Evolutionary conservation across 1,284 basidiomycete species (phyloP).

Genomic region (Cryptococcus sp.): DNA sequence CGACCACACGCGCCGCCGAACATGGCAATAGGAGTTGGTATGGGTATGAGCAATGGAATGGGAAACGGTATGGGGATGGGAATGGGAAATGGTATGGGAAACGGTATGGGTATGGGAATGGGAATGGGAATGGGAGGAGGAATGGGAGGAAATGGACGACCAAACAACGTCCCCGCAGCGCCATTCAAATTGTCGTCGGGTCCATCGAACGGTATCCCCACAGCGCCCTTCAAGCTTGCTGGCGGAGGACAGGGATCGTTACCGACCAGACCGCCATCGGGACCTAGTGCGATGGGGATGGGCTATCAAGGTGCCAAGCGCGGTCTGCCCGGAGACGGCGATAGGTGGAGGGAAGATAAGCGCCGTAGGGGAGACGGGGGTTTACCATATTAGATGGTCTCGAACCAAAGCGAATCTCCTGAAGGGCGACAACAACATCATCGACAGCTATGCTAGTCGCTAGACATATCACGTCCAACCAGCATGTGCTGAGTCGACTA

Average conservation of each 20-base stretch:
- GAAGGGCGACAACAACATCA: too few relatives aligned
- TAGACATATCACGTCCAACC: too few relatives aligned
- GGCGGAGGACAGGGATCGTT: not conserved
- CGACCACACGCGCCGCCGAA: too few relatives aligned
- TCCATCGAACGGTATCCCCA: not conserved
- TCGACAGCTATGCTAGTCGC: too few relatives aligned
- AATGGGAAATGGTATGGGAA: not conserved
- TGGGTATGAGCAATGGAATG: not conserved
- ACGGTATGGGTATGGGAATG: constrained; percentile 2
- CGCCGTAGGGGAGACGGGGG: constrained; percentile 7
- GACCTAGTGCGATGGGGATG: not conserved
- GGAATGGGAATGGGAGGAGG: not conserved
- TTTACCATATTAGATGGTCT: constrained; percentile 6
- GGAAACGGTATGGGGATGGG: constrained; percentile 2
- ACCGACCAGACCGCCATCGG: not conserved
- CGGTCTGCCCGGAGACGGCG: constrained; percentile 2
- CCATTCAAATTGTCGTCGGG: constrained; percentile 7
- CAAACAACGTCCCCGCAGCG: constrained; percentile 2
- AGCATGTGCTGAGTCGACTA: too few relatives aligned
- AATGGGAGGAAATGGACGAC: too few relatives aligned
- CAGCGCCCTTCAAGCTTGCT: not conserved
- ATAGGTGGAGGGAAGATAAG: constrained; percentile 12
- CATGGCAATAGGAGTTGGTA: too few relatives aligned
- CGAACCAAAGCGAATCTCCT: not conserved
- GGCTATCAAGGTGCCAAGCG: constrained; percentile 1